Evolutionary conservation across 208 protist species (phyloP), one percentile per base, ranked within the genome.

Genomic region (Zelonia costaricensis): DNA sequence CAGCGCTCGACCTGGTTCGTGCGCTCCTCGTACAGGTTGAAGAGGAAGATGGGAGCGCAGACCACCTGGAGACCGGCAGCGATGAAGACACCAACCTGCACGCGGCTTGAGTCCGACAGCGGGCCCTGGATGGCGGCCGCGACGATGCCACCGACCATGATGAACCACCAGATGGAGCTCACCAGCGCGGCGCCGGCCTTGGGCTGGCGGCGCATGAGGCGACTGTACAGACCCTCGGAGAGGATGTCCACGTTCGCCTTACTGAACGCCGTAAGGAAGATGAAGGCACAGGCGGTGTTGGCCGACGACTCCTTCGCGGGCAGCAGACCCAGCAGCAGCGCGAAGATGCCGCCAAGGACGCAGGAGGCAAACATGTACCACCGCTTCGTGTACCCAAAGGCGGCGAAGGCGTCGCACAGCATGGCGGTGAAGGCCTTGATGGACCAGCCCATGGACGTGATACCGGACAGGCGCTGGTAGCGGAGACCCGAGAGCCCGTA

Each of bases 201-300:
- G n/a, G 82, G 86, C 18, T 62, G 23, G 33, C 64, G 52, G 35
- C 78, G 80, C 45, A 93, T 82, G 52, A 87, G 45, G 23, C 79
- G 77, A 35, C 78, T 90, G 80, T 93, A 93, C 52, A 84, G 70
- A 16, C 82, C 86, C 53, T 92, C 69, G 0, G 80, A 81, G 7
- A 92, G 75, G 46, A 88, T 87, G 52, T 92, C 86, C 25, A 92
- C 62, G 60, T 81, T 86, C 0, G 79, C 76, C 62, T 78, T 84
- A 27, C 71, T 52, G 55, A 80, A 84, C 18, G 53, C 54, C 7
- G 64, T 76, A 13, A 89, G 49, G 54, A 88, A 89, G 51, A 87
- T 53, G 23, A 92, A 71, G 1, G 59, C 77, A n/a, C 55, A 74
- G 18, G 63, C 82, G 23, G 53, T 53, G 27, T 74, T 66, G 40